Evolutionary conservation across 208 protist genomes (phyloP).

Genomic region (Trypanosoma scelopori): DNA sequence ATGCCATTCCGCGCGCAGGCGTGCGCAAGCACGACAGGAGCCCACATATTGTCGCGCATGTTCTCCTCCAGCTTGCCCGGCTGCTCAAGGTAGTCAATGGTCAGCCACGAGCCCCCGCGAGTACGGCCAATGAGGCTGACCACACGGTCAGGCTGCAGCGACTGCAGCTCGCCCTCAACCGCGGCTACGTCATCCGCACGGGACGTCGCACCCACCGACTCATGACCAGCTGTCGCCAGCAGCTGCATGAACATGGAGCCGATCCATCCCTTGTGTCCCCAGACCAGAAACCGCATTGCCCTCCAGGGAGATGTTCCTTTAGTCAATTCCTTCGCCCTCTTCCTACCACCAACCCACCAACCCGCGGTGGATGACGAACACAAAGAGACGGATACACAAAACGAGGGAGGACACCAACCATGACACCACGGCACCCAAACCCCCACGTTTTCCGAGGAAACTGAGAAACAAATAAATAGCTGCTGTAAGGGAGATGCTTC

Average conservation of each 20-base stretch:
- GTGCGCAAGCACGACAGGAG: conserved; percentile 37
- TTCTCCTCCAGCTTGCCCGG: conserved; percentile 56
- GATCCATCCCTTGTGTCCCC: conserved; percentile 56
- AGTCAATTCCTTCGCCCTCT: background rate
- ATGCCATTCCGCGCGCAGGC: conserved; percentile 30
- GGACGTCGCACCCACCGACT: conserved; percentile 35
- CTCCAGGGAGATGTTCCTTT: background rate
- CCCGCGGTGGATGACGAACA: no score
- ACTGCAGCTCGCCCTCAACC: conserved; percentile 31
- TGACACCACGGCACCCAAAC: no score
- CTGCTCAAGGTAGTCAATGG: conserved; percentile 64
- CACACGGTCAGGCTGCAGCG: conserved; percentile 41
- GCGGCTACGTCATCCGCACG: conserved; percentile 41
- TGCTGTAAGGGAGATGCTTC: no score
- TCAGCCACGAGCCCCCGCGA: conserved; percentile 38
- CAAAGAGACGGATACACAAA: no score
- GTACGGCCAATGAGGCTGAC: conserved; percentile 54
- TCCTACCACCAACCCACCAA: background rate
- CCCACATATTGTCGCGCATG: conserved; percentile 54
- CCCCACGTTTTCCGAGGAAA: no score
- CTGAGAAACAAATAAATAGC: no score
- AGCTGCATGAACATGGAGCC: conserved; percentile 44
- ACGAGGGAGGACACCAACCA: no score
- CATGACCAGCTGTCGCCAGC: conserved; percentile 29
- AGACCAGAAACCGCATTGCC: conserved; percentile 52